Evolutionary conservation across 495 filamentous ascomycete genomes (phyloP), one percentile per base, ranked within the genome.

Genomic region (Cenococcum geophilum): DNA sequence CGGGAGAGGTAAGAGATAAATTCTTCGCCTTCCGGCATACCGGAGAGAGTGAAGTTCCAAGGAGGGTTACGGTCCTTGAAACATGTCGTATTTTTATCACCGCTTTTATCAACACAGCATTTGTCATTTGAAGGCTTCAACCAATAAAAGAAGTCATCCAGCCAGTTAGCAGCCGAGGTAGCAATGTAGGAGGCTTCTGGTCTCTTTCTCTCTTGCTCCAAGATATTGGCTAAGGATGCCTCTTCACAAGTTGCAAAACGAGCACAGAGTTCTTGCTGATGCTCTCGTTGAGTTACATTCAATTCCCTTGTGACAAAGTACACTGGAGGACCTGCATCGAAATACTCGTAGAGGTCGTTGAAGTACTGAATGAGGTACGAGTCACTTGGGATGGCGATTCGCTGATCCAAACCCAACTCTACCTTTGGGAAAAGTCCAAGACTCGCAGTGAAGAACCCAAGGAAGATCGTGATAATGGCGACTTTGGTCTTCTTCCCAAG

Each of bases 101-200:
- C 69, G 68, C 95, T 74, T 47, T 76, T 77, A 61, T 80, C 75
- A 8, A 70, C 69, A 68, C 95, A 97, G 75, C 95, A 97, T 48
- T 80, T 77, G 51, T 89, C 85, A 57, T 91, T 86, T 14, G 79
- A 77, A 0, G 95, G 95, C 65, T 97, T 93, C 14, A 97, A 78
- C 95, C 95, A 98, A 62, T 88, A 83, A 74, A 97, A 89, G 73
- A 89, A 96, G 69, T 98, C 93, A 71, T 98, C 93, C 32, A 98
- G 79, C 93, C 93, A 98, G 71, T 89, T 96, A 20, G 93, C 93
- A 5, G 91, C 85, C 0, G 91, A 84, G n/a, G 90, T 86, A n/a
- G 89, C 78, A 61, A 98, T 88, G 73, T 95, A 97, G 2, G 91
- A 96, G 4, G 90, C 80, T n/a, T 92, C 80, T 0, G 91, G 79